phyloP scores from a whole-genome alignment of 225 moss, liverwort and hornwort genomes.

The Marchantia polymorpha region DNA sequence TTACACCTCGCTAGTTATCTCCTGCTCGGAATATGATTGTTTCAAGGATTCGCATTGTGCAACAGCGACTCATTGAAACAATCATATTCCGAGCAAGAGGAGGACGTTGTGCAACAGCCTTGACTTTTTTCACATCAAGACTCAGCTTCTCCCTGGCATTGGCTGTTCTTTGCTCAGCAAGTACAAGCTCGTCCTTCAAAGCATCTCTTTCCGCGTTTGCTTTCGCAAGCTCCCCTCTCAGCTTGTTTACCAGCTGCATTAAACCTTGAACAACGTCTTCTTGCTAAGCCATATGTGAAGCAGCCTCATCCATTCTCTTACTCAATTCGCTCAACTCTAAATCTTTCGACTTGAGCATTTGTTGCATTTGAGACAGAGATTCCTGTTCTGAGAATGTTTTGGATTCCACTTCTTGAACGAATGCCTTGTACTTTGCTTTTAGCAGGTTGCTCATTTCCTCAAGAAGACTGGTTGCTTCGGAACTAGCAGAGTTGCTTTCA shows the following conservation, averaged over 20 bases:
- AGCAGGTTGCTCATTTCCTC: constrained; percentile 27
- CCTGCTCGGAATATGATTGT: constrained; percentile 51
- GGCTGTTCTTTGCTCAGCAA: constrained; percentile 62
- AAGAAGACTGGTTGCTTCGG: constrained; percentile 12
- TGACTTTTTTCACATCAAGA: constrained; percentile 77
- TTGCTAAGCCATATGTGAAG: constrained; percentile 33
- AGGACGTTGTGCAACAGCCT: constrained; percentile 64
- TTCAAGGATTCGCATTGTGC: constrained; percentile 68
- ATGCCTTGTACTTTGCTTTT: constrained; percentile 28
- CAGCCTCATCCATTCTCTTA: constrained; percentile 43
- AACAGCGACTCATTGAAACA: too few relatives aligned
- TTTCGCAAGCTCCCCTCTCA: constrained; percentile 34
- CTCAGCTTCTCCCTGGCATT: constrained; percentile 65
- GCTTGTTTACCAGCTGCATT: constrained; percentile 42
- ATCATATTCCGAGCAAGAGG: too few relatives aligned
- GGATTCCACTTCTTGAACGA: constrained; percentile 31
- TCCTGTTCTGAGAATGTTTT: constrained; percentile 28
- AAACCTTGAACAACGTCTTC: constrained; percentile 40
- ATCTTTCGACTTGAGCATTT: constrained; percentile 44
- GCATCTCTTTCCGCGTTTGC: constrained; percentile 39
- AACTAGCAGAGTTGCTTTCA: constrained; percentile 4
- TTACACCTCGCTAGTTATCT: constrained; percentile 33
- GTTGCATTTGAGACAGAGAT: constrained; percentile 31
- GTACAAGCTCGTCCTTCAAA: constrained; percentile 38
- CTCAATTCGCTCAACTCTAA: constrained; percentile 46